Base-by-base conservation (phyloP, 2,329 filamentous ascomycete genomes). In the Botrytis pseudocinerea region DNA sequence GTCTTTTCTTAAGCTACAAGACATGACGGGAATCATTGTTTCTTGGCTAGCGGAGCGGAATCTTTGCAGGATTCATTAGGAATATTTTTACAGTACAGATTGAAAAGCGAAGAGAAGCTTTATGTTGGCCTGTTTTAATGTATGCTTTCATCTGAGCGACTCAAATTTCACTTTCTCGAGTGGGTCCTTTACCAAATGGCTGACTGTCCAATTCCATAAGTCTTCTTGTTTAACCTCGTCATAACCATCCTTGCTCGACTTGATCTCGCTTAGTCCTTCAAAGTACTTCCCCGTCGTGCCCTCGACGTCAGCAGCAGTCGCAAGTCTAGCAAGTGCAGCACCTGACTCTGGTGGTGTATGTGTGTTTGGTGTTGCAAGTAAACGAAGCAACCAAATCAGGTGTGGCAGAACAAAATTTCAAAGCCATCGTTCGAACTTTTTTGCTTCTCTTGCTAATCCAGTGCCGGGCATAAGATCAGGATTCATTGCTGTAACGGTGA, bases 391-490 rank as follows among this genome's bases (percentile, higher is more conserved):
- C 12, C 82, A 81, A 2, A 84, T 74, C 0, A 84, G 25, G 0
- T 72, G 70, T 1, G 83, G 83, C 54, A 85, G 16, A 4, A 87
- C 74, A 5, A 77, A 70, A 2, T 75, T 66, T 80, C 81, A 85
- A 1, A 84, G 1, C 44, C 82, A 85, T 1, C 74, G 75, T 69
- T 78, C 44, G 0, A 83, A 1, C 1, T 57, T 42, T 16, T 38
- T 68, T 2, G 75, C 77, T 35, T 84, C 81, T 35, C 85, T 81
- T 2, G 78, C 82, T 2, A 87, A 77, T 0, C 82, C 83, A 8
- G 85, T 85, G 0, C 84, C 84, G 0, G 84, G 84, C 85, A 87
- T 85, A 12, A 86, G 79, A 1, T 85, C 85, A 1, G 85, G 86
- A 76, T 86, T 83, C 57, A 86, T 82, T 0, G 83, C 82, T 7